Evolutionary conservation across 208 protist species (phyloP), one percentile per base, ranked within the genome.

Genomic region (Leishmania tropica): DNA sequence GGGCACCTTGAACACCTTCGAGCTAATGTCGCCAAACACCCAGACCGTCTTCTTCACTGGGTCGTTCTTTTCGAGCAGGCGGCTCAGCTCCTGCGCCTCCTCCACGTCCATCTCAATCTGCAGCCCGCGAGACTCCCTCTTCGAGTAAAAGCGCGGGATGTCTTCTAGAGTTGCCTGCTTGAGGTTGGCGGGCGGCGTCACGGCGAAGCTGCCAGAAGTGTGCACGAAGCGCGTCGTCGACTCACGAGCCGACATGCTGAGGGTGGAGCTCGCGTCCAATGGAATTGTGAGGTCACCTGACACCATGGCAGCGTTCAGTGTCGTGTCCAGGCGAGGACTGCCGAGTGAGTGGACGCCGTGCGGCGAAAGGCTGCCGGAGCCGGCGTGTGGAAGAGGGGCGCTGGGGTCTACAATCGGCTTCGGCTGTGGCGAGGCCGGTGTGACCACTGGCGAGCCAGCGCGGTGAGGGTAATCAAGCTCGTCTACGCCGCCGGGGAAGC

Each of bases 91-190:
- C 58, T 86, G 73, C 81, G 85, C 79, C 81, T 95, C 92, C 47
- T 85, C 85, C 37, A 54, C 75, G 54, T 81, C 62, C 19, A 68
- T 31, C 48, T 80, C 82, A 19, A 80, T 79, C 75, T 83, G 84
- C 40, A 88, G 56, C 60, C 93, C 93, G 37, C 89, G 85, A 31
- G 86, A 94, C 72, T 92, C 87, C 45, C 83, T 87, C 58, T 84
- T 89, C 24, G 86, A 90, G 86, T 96, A 96, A 79, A 96, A 96
- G 65, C 85, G 73, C 8, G 93, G 93, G n/a, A 96, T 94, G 45
- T 96, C 93, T 45, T 71, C 72, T 11, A 91, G 60, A 17, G 93
- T 90, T 6, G 93, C 93, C 56, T 81, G 89, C 78, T 85, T 77
- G 4, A 92, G 84, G 83, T 96, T 93, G 21, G 82, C 83, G 1